phyloP scores from a whole-genome alignment of 768 basidiomycete species.

The Lyophyllum decastes region DNA sequence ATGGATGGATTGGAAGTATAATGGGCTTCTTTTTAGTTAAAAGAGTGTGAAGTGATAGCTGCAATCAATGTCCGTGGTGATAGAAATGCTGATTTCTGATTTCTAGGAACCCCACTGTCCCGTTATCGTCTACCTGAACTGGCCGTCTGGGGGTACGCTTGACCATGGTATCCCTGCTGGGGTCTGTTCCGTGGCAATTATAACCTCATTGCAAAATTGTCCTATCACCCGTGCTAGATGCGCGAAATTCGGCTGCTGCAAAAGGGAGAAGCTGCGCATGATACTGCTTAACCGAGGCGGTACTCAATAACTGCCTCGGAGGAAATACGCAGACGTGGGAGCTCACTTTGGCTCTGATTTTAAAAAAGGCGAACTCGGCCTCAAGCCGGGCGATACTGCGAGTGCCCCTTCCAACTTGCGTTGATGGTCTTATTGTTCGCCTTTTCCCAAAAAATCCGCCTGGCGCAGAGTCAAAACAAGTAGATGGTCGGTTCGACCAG shows the following conservation, averaged over 20 bases:
- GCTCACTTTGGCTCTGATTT: constrained; percentile 50
- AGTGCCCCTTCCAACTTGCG: constrained; percentile 52
- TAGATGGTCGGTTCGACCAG: constrained; percentile 41
- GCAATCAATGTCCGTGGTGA: constrained; percentile 19
- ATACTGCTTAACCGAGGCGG: constrained; percentile 35
- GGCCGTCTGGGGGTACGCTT: constrained; percentile 50
- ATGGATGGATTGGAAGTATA: constrained; percentile 20
- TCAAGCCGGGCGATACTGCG: constrained; percentile 43
- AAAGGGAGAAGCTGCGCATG: constrained; percentile 43
- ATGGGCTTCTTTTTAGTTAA: constrained; percentile 7
- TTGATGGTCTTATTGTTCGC: constrained; percentile 31
- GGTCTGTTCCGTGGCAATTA: constrained; percentile 38
- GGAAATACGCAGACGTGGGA: neutral
- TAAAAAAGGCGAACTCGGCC: constrained; percentile 39
- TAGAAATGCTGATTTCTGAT: constrained; percentile 57
- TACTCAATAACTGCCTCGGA: neutral
- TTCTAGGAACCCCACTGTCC: constrained; percentile 50
- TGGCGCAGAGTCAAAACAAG: constrained; percentile 22
- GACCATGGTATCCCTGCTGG: constrained; percentile 42
- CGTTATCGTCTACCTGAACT: constrained; percentile 49
- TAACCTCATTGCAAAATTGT: constrained; percentile 37
- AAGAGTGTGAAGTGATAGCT: neutral
- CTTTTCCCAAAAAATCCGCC: constrained; percentile 52
- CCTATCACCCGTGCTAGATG: constrained; percentile 13
- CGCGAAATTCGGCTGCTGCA: constrained; percentile 42